These are phyloP conservation scores for Ustilago loliicola DNA, from an alignment of 1,284 basidiomycete species.

Conservation along the genomic window DNA sequence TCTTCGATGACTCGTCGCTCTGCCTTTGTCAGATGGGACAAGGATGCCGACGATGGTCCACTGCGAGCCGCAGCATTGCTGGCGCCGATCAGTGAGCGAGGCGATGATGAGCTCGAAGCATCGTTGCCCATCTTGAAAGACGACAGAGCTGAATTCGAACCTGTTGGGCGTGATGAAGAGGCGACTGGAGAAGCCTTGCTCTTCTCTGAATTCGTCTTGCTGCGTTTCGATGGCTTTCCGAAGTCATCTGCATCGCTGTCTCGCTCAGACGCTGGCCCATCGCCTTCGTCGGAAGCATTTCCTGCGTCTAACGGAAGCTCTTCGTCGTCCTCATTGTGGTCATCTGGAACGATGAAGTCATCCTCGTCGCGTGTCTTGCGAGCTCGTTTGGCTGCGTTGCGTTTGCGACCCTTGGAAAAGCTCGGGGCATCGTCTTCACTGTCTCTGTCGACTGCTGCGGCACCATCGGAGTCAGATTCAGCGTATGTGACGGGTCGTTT, in stretches of 20 bases:
- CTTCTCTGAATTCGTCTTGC: constrained; percentile 10
- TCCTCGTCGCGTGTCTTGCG: constrained; percentile 51
- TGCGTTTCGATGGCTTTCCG: constrained; percentile 22
- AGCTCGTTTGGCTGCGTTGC: constrained; percentile 31
- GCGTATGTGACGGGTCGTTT: constrained; percentile 56
- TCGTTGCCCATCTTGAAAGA: constrained; percentile 38
- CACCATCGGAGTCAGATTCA: constrained; percentile 58
- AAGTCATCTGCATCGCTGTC: constrained; percentile 32
- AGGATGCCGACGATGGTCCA: constrained; percentile 32
- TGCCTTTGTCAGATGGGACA: constrained; percentile 84
- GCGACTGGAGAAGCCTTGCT: constrained; percentile 13
- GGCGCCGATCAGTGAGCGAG: constrained; percentile 13
- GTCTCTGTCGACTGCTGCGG: constrained; percentile 29
- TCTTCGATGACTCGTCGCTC: constrained; percentile 76
- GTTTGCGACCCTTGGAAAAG: constrained; percentile 23
- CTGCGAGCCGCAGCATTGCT: constrained; percentile 22
- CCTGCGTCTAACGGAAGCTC: constrained; percentile 39
- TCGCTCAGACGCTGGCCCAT: constrained; percentile 18
- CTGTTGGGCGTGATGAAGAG: constrained; percentile 22
- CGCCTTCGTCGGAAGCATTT: constrained; percentile 29
- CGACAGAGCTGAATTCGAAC: constrained; percentile 22
- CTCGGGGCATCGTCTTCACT: constrained; percentile 41
- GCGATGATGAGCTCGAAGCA: constrained; percentile 24
- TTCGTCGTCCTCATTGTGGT: constrained; percentile 45
- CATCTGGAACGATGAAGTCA: constrained; percentile 60